Percentiles rank a stretch among this genome's conserved stretches.
These are phyloP conservation scores for Vigna nakashimae DNA, from an alignment of 306 rosid species.

Conservation along the genomic window DNA sequence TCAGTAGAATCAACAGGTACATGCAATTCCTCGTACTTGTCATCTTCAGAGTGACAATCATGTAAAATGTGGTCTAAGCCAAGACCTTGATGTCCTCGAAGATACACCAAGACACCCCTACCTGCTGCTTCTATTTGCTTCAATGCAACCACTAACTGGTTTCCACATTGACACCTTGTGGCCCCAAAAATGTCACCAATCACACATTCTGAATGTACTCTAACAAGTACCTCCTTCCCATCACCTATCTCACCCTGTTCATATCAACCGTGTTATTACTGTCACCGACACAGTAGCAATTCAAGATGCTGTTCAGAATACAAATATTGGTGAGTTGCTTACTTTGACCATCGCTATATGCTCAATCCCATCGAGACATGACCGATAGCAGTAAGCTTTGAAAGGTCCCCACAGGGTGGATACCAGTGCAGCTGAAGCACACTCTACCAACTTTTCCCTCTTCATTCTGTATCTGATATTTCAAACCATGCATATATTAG, in stretches of 20 bases:
- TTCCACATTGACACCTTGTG: constrained; percentile 74
- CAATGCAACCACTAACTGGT: constrained; percentile 70
- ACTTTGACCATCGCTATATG: constrained; percentile 89
- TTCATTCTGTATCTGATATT: constrained; percentile 74
- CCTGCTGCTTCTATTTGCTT: constrained; percentile 76
- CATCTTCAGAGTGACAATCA: constrained; percentile 58
- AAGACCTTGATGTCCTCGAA: constrained; percentile 65
- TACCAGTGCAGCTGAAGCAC: constrained; percentile 58
- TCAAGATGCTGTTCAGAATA: background rate
- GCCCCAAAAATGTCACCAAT: constrained; percentile 81
- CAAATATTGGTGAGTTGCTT: constrained; percentile 34
- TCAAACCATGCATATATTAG: constrained; percentile 27
- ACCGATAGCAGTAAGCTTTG: constrained; percentile 65
- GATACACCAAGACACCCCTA: constrained; percentile 74
- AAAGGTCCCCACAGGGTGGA: constrained; percentile 84
- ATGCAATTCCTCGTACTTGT: constrained; percentile 51
- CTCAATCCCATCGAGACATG: constrained; percentile 73
- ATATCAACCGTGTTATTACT: constrained; percentile 1
- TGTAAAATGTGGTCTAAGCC: constrained; percentile 60
- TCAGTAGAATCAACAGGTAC: constrained; percentile 68
- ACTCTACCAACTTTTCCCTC: constrained; percentile 62
- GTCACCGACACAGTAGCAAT: background rate
- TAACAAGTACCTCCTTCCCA: constrained; percentile 72
- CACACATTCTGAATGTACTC: constrained; percentile 80
- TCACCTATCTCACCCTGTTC: constrained; percentile 71